Base-by-base conservation (phyloP, 192 early-diverging fungal genomes). In the Kappamyces sp. region DNA sequence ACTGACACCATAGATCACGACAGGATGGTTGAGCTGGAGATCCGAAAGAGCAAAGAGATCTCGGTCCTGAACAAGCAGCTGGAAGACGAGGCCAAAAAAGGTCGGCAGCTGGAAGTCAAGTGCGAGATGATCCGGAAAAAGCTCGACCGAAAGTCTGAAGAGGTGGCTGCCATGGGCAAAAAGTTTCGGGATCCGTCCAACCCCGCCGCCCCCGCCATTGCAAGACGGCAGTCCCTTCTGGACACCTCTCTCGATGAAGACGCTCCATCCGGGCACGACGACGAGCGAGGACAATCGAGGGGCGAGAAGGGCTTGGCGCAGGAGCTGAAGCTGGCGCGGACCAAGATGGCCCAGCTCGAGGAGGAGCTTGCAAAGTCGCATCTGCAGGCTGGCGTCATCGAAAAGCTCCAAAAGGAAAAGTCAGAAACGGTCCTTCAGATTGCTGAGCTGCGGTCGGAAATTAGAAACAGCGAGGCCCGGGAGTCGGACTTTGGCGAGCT, bases 71-170 rank as follows among this genome's bases (percentile, higher is more conserved):
- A 64, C 40, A 71, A 72, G 38, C 73, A 75, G 29, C 59, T 49
- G 3, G 77, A 75, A 31, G 77, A 79, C 35, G 70, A 73, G 49
- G 34, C 60, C 3, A 72, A 61, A 40, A 54, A 65, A 12, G 57
- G 69, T 5, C 53, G 72, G 41, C 63, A 66, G 15, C 57, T 73
- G 12, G 73, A 79, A 40, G 47, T 40, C n/a, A 60, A 69, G 52
- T 7, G 55, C 9, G 73, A 79, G 57, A 39, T 61, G 4, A 12
- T 71, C 30, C 51, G 63, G 31, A 76, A 73, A 57, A 73, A 74
- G 61, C 46, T 74, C 1, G 73, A 79, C 53, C 37, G 64, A 14
- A 68, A 71, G 61, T 59, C 49, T 30, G 69, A 72, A 63, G 72
- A 74, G 50, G 53, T 65, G 47, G 12, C 58, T 14, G 57, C 39